phyloP scores from a whole-genome alignment of 2,329 filamentous ascomycete genomes.

The Talaromyces sp. region DNA sequence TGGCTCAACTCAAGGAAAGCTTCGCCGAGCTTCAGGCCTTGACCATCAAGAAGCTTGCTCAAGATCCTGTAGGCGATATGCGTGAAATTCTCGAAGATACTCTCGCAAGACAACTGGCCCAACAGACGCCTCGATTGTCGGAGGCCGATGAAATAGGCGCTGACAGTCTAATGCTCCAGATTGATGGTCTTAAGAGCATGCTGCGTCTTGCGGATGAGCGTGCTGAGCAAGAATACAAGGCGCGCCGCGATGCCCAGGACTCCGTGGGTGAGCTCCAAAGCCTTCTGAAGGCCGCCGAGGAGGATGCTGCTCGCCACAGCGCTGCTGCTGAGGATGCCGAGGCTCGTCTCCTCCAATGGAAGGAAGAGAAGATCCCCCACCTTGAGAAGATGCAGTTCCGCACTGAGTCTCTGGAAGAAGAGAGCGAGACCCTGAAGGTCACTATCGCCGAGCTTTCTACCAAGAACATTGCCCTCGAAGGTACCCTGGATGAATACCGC shows the following conservation, averaged over 20 bases:
- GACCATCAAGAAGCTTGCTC: constrained; percentile 38
- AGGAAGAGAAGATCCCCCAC: constrained; percentile 71
- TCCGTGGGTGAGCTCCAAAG: constrained; percentile 72
- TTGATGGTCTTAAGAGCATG: constrained; percentile 70
- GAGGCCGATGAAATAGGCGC: constrained; percentile 57
- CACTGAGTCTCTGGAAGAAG: constrained; percentile 68
- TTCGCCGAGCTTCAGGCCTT: constrained; percentile 45
- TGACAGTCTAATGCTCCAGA: constrained; percentile 57
- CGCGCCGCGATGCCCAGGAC: constrained; percentile 70
- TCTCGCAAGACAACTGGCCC: constrained; percentile 54
- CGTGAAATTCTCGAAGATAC: constrained; percentile 66
- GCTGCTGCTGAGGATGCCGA: constrained; percentile 65
- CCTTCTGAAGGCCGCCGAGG: constrained; percentile 68
- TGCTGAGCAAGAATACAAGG: constrained; percentile 65
- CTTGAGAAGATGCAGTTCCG: constrained; percentile 67
- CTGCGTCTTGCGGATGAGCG: constrained; percentile 65
- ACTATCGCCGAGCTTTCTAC: constrained; percentile 57
- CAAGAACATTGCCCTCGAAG: constrained; percentile 64
- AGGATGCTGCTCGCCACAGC: constrained; percentile 50
- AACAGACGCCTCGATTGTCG: constrained; percentile 52
- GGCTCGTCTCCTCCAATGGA: constrained; percentile 63
- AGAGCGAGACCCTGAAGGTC: constrained; percentile 60
- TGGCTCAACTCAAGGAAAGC: constrained; percentile 42
- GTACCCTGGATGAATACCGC: constrained; percentile 66
- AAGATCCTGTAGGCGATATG: constrained; percentile 55